Base-by-base conservation (phyloP, 2,329 filamentous ascomycete species). In the Orbilia quercus region DNA sequence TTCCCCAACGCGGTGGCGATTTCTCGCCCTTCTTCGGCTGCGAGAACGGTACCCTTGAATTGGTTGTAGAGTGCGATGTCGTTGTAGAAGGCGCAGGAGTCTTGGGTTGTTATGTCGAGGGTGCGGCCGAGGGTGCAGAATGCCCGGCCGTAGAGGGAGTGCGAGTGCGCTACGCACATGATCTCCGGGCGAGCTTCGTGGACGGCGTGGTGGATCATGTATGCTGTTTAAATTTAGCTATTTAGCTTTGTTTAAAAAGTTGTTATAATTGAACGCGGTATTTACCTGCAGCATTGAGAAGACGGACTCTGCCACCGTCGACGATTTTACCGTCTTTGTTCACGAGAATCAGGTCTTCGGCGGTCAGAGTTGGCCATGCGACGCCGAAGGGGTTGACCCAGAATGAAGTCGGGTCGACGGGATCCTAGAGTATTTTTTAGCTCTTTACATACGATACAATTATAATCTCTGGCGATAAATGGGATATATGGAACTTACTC, bases 341-440 rank as follows among this genome's bases (percentile, higher is more conserved):
- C 1, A 91, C 88, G 14, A 85, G 85, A 60, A 91, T 89, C n/a
- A 91, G 82, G 75, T 91, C 88, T 0, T 86, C 88, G 0, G 84
- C 83, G 65, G 86, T 88, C 45, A 90, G 85, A 60, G 87, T 81
- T 4, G 84, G 85, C 80, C 89, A 90, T 1, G 86, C 83, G 1
- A 86, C 83, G 9, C 87, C 87, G 64, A 89, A 88, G 0, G 88
- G 88, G 75, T 90, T 90, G 2, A 90, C 86, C 88, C 87, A 89
- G 80, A 89, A 89, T 0, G 83, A 85, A 3, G 81, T 79, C 0
- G 85, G 84, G 40, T 87, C 84, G 5, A 89, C 83, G 0, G 87
- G 87, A 74, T 89, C 85, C 74, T 77, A 16, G 16, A 18, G 7
- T 7, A 18, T 4, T n/a, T 16, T 36, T 48, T 31, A 23, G 53